Base-by-base conservation (phyloP, 2,329 filamentous ascomycete species). In the Colletotrichum agaves region DNA sequence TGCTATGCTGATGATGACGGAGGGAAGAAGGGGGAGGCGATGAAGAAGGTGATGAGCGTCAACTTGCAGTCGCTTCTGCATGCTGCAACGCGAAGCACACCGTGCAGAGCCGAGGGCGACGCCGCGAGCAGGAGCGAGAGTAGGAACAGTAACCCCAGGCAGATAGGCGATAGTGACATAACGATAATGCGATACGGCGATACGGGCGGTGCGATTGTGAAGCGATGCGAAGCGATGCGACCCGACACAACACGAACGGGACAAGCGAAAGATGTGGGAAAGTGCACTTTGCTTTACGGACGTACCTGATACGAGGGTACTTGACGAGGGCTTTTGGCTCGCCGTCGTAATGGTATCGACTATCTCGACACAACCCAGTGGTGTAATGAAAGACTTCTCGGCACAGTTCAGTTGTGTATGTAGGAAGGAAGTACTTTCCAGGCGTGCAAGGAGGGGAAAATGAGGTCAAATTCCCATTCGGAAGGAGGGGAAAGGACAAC, bases 51-150 rank as follows among this genome's bases (percentile, higher is more conserved):
- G 52, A 46, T 41, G 47, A 56, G 50, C 49, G 47, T 44, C 17
- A 37, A 46, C 60, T 57, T 46, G 55, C 55, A 58, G 53, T 35
- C 55, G 55, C 55, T 58, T 58, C 56, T 59, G 56, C 56, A 59
- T n/a, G 19, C 55, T 58, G 41, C 55, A 58, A 47, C 55, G 35
- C 55, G 15, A 47, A 17, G 43, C 56, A 49, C 56, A 59, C 43
- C 43, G 43, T 37, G 50, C 17, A 49, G 17, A 37, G 41, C 47
- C 47, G 39, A 43, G 37, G 37, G 2, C 37, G 37, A 11, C 11
- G 37, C 11, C 6, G 27, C 27, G 17, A 27, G 46, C 12, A 49
- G n/a, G 10, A n/a, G 46, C 46, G 27, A 49, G 46, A 23, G 17
- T 23, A 49, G 21, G 27, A 33, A n/a, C 47, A 50, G 47, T 33